Base-by-base conservation (phyloP, 2,329 filamentous ascomycete genomes). In the Hypocrella siamensis region DNA sequence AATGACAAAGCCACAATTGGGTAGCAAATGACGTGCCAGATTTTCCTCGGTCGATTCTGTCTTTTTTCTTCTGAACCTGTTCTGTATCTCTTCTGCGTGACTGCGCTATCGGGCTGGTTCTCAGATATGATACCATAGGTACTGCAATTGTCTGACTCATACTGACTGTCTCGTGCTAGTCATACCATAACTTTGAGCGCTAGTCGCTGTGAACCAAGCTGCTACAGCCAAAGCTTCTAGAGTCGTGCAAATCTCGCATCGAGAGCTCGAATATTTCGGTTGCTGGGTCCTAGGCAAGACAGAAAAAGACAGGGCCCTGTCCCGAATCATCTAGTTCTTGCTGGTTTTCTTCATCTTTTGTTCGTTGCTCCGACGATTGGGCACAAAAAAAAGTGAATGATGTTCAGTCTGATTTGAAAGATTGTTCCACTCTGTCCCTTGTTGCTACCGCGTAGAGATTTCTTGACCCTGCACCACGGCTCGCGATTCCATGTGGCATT, bases 101-200 rank as follows among this genome's bases (percentile, higher is more conserved):
- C 62, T 76, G 70, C 78, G 75, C 77, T 80, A 81, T 74, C 74
- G 69, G 75, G 68, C 71, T 72, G 71, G 47, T 48, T 55, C 42
- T 53, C 19, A 32, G 33, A 35, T 22, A 27, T 28, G 33, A 35
- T 31, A 31, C 28, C 14, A 35, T 41, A 15, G 17, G 27, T 28
- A 28, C 15, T 28, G 27, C 45, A 53, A 56, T 41, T 49, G 39
- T 40, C 40, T 46, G 45, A 37, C 40, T 40, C 34, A 35, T 30
- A 34, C 33, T 51, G 47, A 48, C 48, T 53, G 49, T 51, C 43
- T 53, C 56, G 57, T 57, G 56, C 75, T 80, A 79, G 70, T 68
- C 71, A 70, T 68, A 68, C 70, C 70, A 67, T 72, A 61, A 60
- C 60, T 58, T 63, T 57, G 62, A 64, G 65, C 63, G 65, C 67